phyloP scores from a whole-genome alignment of 108 stramenopile genomes.

The Hondaea fermentalgiana region DNA sequence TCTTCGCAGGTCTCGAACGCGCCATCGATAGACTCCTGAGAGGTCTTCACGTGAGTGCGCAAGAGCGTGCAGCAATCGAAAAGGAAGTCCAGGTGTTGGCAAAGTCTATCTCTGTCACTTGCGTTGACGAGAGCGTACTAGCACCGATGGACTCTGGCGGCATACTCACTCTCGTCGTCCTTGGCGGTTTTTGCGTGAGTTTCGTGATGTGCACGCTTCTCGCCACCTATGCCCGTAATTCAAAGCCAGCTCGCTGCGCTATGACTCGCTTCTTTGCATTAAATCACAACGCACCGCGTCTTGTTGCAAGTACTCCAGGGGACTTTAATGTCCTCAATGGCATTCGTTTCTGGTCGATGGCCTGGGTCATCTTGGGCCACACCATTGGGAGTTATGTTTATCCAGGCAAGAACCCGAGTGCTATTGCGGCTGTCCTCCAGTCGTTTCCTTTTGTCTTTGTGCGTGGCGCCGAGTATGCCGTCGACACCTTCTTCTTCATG shows the following conservation, averaged over 20 bases:
- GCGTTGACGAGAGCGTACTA: background rate
- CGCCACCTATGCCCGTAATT: background rate
- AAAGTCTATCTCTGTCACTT: background rate
- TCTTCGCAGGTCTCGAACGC: background rate
- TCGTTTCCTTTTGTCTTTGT: background rate
- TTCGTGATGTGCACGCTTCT: background rate
- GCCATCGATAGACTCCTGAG: background rate
- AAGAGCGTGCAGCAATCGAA: background rate
- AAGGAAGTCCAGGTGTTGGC: background rate
- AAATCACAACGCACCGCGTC: background rate
- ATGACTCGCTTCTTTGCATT: background rate
- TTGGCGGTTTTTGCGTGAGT: background rate
- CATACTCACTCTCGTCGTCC: background rate
- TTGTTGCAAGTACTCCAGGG: background rate
- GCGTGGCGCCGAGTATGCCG: constrained; percentile 25
- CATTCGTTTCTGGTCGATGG: constrained; percentile 40
- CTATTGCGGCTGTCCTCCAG: background rate
- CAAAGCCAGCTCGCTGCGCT: background rate
- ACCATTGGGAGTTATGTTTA: constrained; percentile 23
- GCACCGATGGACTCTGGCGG: background rate
- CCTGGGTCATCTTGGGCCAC: constrained; percentile 41
- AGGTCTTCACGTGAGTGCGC: background rate
- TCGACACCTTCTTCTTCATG: constrained; percentile 49
- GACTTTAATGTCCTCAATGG: background rate
- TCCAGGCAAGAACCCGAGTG: constrained; percentile 19